Base-by-base conservation (phyloP, 768 basidiomycete genomes). In the Pleurotus pulmonarius region DNA sequence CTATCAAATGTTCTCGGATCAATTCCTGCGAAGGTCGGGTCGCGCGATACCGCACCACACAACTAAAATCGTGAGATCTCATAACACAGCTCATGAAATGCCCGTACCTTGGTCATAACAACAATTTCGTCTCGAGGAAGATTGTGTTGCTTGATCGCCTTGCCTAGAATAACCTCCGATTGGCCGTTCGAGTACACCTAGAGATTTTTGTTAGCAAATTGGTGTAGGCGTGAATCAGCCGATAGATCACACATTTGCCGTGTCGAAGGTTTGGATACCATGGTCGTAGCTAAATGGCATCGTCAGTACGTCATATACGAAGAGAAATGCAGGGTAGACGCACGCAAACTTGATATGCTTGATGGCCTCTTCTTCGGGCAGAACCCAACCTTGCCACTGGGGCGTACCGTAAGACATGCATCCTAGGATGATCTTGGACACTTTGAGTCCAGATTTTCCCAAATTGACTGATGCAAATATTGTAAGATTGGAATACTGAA, bases 111-210 rank as follows among this genome's bases (percentile, higher is more conserved):
- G 55, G 90, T 90, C 75, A 92, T 78, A 15, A 92, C 80, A n/a
- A 92, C 88, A 46, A 91, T 82, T 60, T 86, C 82, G 12, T 87
- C 85, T 1, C 90, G 81, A n/a, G 88, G 87, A 9, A 88, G 73
- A 18, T 83, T 66, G 59, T 81, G 76, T 58, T 82, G 64, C 63
- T 86, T 87, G 71, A 92, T 83, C 2, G 83, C 87, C 61, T 87
- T 85, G 8, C 89, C 89, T 18, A 90, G 73, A 52, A 90, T 76
- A 45, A 79, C 63, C 65, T 92, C 90, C 0, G 83, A 86, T 5
- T 72, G 67, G 2, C 87, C 87, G 59, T 86, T 83, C 0, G 83
- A 86, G 63, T 89, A 90, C 0, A 78, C 73, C 84, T 86, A 8
- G 8, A 29, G 29, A 7, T 29, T 9, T 11, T 29, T 29, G 29